Evolutionary conservation across 2,329 filamentous ascomycete species (phyloP).

Genomic region (Fusarium circinatum): DNA sequence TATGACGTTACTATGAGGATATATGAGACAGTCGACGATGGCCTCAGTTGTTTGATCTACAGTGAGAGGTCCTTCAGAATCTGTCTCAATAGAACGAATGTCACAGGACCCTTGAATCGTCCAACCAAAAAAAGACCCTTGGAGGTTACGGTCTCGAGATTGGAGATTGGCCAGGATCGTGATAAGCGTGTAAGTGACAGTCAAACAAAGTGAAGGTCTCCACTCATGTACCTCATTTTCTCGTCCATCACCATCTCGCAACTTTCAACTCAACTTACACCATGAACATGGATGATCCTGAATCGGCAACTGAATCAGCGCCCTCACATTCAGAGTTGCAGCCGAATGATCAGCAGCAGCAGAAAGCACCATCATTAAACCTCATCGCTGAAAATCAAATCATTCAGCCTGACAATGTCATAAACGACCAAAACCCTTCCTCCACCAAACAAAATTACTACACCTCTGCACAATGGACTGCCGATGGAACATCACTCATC

Average conservation of each 20-base stretch:
- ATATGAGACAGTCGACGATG: conserved; percentile 16
- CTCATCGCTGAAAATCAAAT: conserved; percentile 35
- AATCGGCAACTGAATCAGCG: conserved; percentile 12
- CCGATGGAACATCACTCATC: conserved; percentile 68
- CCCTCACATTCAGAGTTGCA: not conserved
- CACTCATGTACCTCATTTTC: conserved; percentile 32
- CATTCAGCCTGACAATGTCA: conserved; percentile 2
- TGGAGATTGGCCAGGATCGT: conserved; percentile 7
- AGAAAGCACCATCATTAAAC: conserved; percentile 23
- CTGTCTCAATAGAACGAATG: conserved; percentile 2
- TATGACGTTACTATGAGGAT: conserved; percentile 29
- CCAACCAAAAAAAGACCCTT: not conserved
- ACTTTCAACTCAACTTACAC: conserved; percentile 33
- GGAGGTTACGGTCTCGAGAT: not conserved
- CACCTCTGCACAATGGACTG: conserved; percentile 60
- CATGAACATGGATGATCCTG: conserved; percentile 39
- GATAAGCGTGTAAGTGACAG: conserved; percentile 27
- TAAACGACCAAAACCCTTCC: not conserved
- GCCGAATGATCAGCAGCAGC: not conserved
- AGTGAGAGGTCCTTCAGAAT: not conserved
- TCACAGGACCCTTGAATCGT: not conserved
- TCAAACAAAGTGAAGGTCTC: not conserved
- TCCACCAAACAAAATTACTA: conserved; percentile 45
- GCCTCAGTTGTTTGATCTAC: conserved; percentile 27
- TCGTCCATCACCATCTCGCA: conserved; percentile 30